Percentiles rank a stretch among this genome's conserved stretches.
Conservation (phyloP, 192 early-diverging fungal species). For the Anaeromyces robustus region DNA sequence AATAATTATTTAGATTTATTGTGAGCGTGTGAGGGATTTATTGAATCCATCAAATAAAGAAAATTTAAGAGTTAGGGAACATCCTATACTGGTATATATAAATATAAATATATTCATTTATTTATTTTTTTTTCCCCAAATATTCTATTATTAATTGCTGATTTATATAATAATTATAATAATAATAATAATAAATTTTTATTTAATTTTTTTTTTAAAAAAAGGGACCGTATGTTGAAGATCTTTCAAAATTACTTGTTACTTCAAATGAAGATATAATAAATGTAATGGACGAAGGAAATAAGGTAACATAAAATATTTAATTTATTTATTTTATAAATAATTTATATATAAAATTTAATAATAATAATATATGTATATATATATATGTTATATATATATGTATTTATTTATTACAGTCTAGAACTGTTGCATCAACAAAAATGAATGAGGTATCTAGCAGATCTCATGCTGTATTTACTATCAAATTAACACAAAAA, state of each 20-base stretch:
- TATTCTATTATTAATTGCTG: no score
- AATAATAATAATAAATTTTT: no score
- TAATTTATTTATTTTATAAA: no score
- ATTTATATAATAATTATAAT: no score
- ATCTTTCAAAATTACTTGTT: conserved; percentile 65
- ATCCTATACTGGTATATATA: conserved; percentile 40
- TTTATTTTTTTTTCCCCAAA: conserved; percentile 15
- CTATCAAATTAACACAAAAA: conserved; percentile 54
- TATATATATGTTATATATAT: no score
- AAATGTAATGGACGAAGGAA: conserved; percentile 63
- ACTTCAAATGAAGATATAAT: conserved; percentile 50
- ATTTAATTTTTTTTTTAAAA: no score
- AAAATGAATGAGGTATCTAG: conserved; percentile 89
- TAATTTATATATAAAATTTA: no score
- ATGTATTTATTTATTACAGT: no score
- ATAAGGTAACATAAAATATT: conserved; percentile 31
- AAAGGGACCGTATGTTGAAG: conserved; percentile 80
- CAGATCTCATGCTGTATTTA: conserved; percentile 76
- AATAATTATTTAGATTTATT: conserved; percentile 73
- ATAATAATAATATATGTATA: no score
- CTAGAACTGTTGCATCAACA: conserved; percentile 80
- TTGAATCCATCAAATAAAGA: conserved; percentile 56
- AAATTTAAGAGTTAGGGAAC: conserved; percentile 67
- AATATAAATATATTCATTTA: conserved; percentile 9
- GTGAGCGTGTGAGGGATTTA: conserved; percentile 66